These are phyloP conservation scores for Scutellaria barbata DNA, from an alignment of 257 asterid genomes.

Conservation along the genomic window DNA sequence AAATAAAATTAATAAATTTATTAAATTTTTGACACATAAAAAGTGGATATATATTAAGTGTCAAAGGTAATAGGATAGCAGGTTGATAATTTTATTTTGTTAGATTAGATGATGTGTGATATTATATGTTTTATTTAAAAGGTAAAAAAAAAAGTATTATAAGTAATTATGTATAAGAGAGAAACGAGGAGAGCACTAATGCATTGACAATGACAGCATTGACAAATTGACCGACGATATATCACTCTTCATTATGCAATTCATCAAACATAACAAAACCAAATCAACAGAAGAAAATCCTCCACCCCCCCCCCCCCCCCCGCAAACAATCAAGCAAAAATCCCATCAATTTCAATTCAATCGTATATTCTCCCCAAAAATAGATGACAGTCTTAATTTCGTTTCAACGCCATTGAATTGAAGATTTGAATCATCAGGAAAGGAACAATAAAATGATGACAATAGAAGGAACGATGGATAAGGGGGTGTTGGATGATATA, in stretches of 20 bases:
- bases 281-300: background rate
- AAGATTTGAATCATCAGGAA: background rate
- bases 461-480: conserved; percentile 83
- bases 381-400: conserved; percentile 12
- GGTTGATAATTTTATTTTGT: no score
- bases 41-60: no score
- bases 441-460: conserved; percentile 52
- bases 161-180: background rate
- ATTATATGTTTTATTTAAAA: background rate
- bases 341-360: conserved; percentile 21
- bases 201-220: conserved; percentile 8
- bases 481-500: conserved; percentile 80
- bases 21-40: no score
- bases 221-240: conserved; percentile 20
- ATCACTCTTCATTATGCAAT: background rate
- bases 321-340: background rate
- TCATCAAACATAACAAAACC: background rate
- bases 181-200: conserved; percentile 45
- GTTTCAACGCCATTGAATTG: conserved; percentile 12
- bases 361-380: conserved; percentile 10
- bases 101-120: no score
- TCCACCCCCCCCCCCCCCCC: background rate
- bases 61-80: no score
- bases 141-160: background rate
- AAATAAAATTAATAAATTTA: no score